Base-by-base conservation (phyloP, 176 grass and related monocot species). In the Oryza longistaminata region DNA sequence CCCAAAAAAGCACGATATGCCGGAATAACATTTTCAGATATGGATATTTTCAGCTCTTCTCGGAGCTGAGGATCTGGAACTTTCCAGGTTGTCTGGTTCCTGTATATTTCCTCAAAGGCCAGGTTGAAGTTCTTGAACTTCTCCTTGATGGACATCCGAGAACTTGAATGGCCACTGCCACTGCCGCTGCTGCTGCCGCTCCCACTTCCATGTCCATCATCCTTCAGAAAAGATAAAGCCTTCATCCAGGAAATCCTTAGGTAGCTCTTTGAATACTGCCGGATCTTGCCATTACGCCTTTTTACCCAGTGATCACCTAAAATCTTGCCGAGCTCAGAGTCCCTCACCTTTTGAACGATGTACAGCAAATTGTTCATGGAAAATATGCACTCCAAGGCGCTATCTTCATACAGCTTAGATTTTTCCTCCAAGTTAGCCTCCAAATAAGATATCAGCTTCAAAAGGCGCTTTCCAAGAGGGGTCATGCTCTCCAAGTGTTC, bases 331-430 rank as follows among this genome's bases (percentile, higher is more conserved):
- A 98, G 93, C 80, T 98, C 96, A 4, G 93, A 98, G 84, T 98
- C 93, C 72, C 92, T 98, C 19, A 89, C 87, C 82, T 95, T 95
- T 48, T 93, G 88, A 76, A 95, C 85, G 72, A 98, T 98, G 74
- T 98, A 95, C 34, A 93, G 81, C 89, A 98, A 90, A 86, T 98
- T 98, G 80, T 95, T 98, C 96, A 98, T 98, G 49, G 92, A 85
- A 92, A 98, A 98, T 92, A 98, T 88, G 89, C 89, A 93, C 73
- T 85, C 73, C 50, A 98, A 74, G 25, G 87, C 83, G 85, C 85
- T 74, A 72, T 98, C 96, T 92, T 98, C 93, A 85, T 98, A 98
- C 58, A 93, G 87, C 62, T 95, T 98, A 86, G 91, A 95, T 88
- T 95, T 98, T 83, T 95, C 93, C 78, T 92, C 91, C 78, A 98